phyloP scores from a whole-genome alignment of 148 eudicot genomes.

The Rhododendron ferrugineum region DNA sequence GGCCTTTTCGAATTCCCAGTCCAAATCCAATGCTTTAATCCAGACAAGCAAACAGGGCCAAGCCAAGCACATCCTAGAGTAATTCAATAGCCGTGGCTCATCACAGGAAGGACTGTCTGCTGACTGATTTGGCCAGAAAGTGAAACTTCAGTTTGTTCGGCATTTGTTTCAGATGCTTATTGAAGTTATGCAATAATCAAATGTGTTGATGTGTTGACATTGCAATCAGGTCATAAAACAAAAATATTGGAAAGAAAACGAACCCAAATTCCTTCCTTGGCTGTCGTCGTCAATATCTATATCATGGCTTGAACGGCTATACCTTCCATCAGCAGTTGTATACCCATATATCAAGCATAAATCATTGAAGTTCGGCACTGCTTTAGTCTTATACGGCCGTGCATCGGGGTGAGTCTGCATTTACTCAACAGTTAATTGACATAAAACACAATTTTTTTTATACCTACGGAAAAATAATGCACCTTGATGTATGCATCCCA shows the following conservation, averaged over 20 bases:
- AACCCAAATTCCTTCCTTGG: conserved; percentile 25
- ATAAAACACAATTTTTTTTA: background rate
- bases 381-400: conserved; percentile 27
- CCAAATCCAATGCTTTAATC: background rate
- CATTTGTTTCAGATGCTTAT: background rate
- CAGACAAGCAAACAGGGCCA: background rate
- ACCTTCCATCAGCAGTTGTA: conserved; percentile 39
- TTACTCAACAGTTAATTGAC: background rate
- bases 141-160: background rate
- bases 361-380: conserved; percentile 23
- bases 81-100: background rate
- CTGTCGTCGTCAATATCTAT: conserved; percentile 25
- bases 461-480: background rate
- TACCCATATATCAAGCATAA: conserved; percentile 34
- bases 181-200: background rate
- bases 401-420: conserved; percentile 36
- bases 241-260: background rate
- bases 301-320: conserved; percentile 39
- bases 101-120: background rate
- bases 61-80: background rate
- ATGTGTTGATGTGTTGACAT: background rate
- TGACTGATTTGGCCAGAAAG: background rate
- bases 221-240: background rate
- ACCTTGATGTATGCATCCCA: conserved; percentile 39
- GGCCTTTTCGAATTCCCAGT: background rate